Conservation (phyloP, 768 basidiomycete species). For the Lentinula raphanica region DNA sequence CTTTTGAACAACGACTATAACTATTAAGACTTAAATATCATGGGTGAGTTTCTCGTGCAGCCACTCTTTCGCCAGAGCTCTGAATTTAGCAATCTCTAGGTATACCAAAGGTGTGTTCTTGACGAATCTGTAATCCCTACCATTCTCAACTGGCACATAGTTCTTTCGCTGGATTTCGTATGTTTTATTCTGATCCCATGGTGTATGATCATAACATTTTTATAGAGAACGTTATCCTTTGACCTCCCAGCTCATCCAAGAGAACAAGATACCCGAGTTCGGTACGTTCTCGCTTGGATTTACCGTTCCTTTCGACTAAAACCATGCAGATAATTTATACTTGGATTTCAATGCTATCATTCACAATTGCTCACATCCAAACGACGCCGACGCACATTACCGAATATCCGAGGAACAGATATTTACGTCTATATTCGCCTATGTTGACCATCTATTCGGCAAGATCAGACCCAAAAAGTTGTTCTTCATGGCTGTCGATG, state of each 20-base stretch:
- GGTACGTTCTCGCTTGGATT: conserved; percentile 39
- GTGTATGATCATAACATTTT: conserved; percentile 11
- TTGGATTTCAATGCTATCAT: conserved; percentile 94
- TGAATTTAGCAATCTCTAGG: conserved; percentile 24
- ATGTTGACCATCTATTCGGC: conserved; percentile 93
- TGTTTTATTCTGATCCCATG: conserved; percentile 25
- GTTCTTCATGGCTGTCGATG: conserved; percentile 99
- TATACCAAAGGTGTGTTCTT: conserved; percentile 57
- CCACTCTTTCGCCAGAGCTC: neutral
- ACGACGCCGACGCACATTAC: conserved; percentile 94
- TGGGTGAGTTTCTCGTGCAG: neutral
- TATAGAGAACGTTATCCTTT: conserved; percentile 92
- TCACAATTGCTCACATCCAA: conserved; percentile 93
- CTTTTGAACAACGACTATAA: too few species aligned
- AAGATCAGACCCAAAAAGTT: conserved; percentile 98
- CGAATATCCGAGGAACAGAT: conserved; percentile 95
- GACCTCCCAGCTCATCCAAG: conserved; percentile 95
- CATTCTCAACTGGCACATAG: conserved; percentile 33
- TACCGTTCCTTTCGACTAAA: conserved; percentile 9
- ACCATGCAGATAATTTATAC: conserved; percentile 72
- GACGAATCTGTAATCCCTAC: conserved; percentile 1
- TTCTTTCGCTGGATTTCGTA: conserved; percentile 97
- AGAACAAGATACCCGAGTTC: conserved; percentile 99
- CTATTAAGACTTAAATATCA: neutral
- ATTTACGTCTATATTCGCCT: conserved; percentile 93